These are phyloP conservation scores for Claviceps purpurea DNA, from an alignment of 2,329 filamentous ascomycete species.

Conservation along the genomic window DNA sequence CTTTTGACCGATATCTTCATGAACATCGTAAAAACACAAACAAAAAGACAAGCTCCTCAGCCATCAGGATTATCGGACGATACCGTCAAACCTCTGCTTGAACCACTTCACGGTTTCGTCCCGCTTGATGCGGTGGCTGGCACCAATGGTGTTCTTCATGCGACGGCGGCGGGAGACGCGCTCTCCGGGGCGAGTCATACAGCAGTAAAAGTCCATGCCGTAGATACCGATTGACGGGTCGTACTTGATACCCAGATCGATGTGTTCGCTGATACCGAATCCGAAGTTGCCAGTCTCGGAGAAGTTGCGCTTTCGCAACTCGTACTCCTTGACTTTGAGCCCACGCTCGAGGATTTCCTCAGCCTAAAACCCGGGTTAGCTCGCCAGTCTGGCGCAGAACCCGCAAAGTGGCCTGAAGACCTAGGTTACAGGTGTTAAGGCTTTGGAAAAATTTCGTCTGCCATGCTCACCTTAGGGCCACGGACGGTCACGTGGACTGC, in stretches of 20 bases:
- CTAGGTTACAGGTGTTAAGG: too few species aligned
- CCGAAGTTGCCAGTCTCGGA: conserved; percentile 99
- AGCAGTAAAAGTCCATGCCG: conserved; percentile 99
- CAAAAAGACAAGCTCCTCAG: neutral
- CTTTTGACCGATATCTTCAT: conserved; percentile 24
- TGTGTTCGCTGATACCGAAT: conserved; percentile 99
- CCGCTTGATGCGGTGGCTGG: conserved; percentile 86
- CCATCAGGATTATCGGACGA: conserved; percentile 68
- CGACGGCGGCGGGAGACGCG: conserved; percentile 92
- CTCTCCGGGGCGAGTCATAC: conserved; percentile 99
- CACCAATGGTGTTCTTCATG: conserved; percentile 72
- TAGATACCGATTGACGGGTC: conserved; percentile 97
- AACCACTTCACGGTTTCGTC: conserved; percentile 97
- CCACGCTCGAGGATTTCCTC: conserved; percentile 99
- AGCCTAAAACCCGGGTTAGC: conserved; percentile 38
- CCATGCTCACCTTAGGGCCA: conserved; percentile 54
- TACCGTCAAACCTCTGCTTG: conserved; percentile 84
- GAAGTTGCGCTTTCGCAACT: conserved; percentile 99
- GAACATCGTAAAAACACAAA: conserved; percentile 16
- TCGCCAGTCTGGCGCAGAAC: neutral
- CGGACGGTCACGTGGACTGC: conserved; percentile 98
- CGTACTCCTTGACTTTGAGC: conserved; percentile 99
- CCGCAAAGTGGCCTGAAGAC: too few species aligned
- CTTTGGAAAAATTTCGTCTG: too few species aligned
- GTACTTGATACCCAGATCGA: conserved; percentile 99